Conservation (phyloP, 257 asterid species). For the Solanum pennellii region DNA sequence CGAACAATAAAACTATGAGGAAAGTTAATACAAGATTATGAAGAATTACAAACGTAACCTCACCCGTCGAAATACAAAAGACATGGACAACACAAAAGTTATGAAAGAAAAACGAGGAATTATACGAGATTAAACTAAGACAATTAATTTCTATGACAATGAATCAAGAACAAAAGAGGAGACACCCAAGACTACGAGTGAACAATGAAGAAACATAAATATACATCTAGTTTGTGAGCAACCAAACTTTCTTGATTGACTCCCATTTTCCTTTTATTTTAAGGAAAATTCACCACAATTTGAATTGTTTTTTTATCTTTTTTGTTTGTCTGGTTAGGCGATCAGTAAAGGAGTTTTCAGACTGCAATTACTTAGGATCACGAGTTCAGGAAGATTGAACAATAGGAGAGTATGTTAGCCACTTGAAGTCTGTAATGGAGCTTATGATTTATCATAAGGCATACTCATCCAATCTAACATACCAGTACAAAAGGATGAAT, state of each 20-base stretch:
- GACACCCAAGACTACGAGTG: too few relatives aligned
- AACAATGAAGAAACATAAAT: too few relatives aligned
- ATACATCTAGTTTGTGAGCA: conserved; percentile 21
- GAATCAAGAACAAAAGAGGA: too few relatives aligned
- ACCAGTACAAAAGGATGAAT: conserved; percentile 52
- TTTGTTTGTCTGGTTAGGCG: not conserved
- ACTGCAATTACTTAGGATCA: conserved; percentile 49
- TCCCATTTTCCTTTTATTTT: not conserved
- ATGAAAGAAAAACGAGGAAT: too few relatives aligned
- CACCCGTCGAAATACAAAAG: not conserved
- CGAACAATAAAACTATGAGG: too few relatives aligned
- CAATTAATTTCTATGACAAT: too few relatives aligned
- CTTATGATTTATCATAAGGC: not conserved
- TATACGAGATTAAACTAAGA: too few relatives aligned
- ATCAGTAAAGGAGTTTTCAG: not conserved
- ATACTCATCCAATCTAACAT: not conserved
- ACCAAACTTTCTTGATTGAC: not conserved
- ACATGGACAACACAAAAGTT: too few relatives aligned
- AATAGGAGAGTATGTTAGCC: conserved; percentile 45
- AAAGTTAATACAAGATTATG: not conserved
- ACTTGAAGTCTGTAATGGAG: not conserved
- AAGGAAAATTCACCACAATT: not conserved
- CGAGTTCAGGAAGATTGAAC: conserved; percentile 51
- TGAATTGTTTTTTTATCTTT: not conserved
- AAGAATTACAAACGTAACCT: not conserved